Conservation (phyloP, 2,329 filamentous ascomycete genomes). For the Nemania diffusa region DNA sequence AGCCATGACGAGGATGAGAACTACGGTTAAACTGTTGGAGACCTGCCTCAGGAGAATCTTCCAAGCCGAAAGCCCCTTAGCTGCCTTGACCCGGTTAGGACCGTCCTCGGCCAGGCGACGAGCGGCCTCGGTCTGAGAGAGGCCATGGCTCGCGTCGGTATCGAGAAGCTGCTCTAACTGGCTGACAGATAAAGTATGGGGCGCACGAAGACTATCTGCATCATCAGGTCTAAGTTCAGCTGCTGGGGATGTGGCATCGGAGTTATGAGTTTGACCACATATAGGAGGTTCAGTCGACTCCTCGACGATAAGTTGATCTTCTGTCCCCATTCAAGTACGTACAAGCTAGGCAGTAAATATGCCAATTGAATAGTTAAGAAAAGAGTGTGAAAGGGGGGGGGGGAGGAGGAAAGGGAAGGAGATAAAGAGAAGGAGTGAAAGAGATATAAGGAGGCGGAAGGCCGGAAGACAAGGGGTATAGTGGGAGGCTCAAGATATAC, state of each 20-base stretch:
- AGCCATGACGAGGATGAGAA: conserved; percentile 79
- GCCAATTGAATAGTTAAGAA: conserved; percentile 21
- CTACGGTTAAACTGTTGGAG: conserved; percentile 79
- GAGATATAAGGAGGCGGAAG: conserved; percentile 23
- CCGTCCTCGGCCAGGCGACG: conserved; percentile 73
- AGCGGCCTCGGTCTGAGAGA: conserved; percentile 70
- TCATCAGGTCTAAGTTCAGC: conserved; percentile 7
- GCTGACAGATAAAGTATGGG: conserved; percentile 47
- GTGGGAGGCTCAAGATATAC: conserved; percentile 38
- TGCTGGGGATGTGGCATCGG: conserved; percentile 39
- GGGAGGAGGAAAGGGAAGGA: neutral
- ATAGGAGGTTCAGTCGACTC: conserved; percentile 52
- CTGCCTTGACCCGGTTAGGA: conserved; percentile 76
- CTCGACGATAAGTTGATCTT: conserved; percentile 48
- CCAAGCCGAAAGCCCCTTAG: conserved; percentile 77
- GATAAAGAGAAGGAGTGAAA: conserved; percentile 28
- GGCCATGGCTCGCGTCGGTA: conserved; percentile 65
- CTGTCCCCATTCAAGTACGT: conserved; percentile 50
- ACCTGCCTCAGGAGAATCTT: conserved; percentile 81
- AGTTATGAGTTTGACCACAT: conserved; percentile 42
- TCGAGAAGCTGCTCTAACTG: conserved; percentile 52
- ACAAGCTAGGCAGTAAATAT: conserved; percentile 28
- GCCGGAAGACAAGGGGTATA: conserved; percentile 24
- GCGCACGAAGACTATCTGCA: conserved; percentile 24
- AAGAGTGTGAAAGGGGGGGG: conserved; percentile 24